Percentiles rank a stretch among this genome's conserved stretches.
Conservation (phyloP, 1,139 yeast genomes). For the Kodamaea plutei region DNA sequence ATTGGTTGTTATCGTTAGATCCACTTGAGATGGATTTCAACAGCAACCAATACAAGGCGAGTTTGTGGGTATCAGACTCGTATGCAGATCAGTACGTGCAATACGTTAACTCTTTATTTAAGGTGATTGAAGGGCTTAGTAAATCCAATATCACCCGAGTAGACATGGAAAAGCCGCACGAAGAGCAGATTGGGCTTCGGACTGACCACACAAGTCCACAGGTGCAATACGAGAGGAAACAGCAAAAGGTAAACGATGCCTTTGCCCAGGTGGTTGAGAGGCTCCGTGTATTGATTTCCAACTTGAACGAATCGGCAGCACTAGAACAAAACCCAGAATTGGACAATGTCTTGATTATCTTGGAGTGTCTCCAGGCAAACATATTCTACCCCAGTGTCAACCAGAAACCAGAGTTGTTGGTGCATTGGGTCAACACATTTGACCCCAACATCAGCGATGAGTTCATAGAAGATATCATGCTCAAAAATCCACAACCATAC, state of each 20-base stretch:
- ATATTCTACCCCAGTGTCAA: constrained; percentile 42
- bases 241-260: constrained; percentile 23
- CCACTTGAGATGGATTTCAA: constrained; percentile 32
- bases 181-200: constrained; percentile 34
- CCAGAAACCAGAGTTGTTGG: constrained; percentile 43
- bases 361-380: constrained; percentile 56
- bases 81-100: constrained; percentile 20
- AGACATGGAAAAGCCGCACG: constrained; percentile 22
- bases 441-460: constrained; percentile 57
- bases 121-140: constrained; percentile 29
- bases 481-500: constrained; percentile 44
- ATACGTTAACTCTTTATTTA: constrained; percentile 33
- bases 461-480: constrained; percentile 42
- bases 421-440: constrained; percentile 64
- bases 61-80: constrained; percentile 18
- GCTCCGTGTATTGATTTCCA: constrained; percentile 17
- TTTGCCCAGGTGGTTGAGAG: constrained; percentile 24
- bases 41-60: constrained; percentile 21
- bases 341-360: constrained; percentile 43
- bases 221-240: constrained; percentile 9
- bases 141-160: constrained; percentile 16
- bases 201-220: constrained; percentile 16
- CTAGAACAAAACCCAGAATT: constrained; percentile 17
- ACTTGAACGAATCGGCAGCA: constrained; percentile 13
- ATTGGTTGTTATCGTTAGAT: constrained; percentile 32